Conservation (phyloP, 441 rosid genomes). For the Adansonia grandidieri region DNA sequence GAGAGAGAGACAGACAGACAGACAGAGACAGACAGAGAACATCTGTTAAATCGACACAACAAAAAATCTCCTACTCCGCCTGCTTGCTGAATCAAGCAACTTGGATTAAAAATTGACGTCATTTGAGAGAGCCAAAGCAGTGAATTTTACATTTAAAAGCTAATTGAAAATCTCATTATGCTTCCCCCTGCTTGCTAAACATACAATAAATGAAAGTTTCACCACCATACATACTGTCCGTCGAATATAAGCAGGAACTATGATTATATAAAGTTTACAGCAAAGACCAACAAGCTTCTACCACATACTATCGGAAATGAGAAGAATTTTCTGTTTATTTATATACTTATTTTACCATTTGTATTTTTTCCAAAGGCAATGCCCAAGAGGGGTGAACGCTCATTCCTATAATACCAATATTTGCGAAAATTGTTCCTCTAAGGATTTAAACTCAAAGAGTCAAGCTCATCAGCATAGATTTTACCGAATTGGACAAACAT, state of each 20-base stretch:
- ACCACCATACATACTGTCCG: conserved; percentile 6
- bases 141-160: conserved; percentile 1
- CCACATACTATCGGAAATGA: background rate
- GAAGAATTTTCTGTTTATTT: background rate
- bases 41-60: background rate
- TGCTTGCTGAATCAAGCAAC: background rate
- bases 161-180: background rate
- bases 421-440: background rate
- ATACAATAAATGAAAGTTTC: conserved; percentile 2
- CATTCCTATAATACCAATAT: background rate
- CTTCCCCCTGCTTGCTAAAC: background rate
- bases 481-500: background rate
- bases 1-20: background rate
- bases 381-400: background rate
- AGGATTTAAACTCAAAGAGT: background rate
- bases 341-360: conserved; percentile 4
- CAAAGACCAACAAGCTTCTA: background rate
- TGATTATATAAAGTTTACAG: background rate
- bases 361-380: background rate
- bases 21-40: background rate
- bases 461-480: background rate
- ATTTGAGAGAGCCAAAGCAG: background rate
- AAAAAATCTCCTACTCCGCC: background rate
- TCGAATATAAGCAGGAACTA: conserved; percentile 7
- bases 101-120: background rate